Evolutionary conservation across 148 eudicot species (phyloP).

Genomic region (Pouteria glomerata): DNA sequence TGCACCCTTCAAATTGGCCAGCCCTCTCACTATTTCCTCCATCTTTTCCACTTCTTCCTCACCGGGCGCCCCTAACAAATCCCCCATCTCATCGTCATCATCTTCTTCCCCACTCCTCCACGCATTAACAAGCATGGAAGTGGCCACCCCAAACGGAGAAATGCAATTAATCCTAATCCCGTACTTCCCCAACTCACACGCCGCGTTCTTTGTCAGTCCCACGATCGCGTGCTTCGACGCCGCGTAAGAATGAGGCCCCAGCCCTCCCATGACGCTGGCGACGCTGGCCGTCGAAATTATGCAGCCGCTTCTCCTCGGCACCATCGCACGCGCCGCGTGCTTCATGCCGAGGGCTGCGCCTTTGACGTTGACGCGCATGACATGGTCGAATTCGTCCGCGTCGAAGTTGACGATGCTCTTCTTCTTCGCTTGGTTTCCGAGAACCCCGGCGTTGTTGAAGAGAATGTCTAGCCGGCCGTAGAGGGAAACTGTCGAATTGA

Average conservation of each 20-base stretch:
- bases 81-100: neutral
- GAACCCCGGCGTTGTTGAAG: constrained; percentile 23
- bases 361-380: constrained; percentile 19
- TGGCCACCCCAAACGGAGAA: constrained; percentile 26
- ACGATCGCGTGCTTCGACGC: constrained; percentile 22
- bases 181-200: constrained; percentile 19
- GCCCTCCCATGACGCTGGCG: constrained; percentile 21
- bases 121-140: constrained; percentile 18
- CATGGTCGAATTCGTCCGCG: constrained; percentile 10
- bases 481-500: constrained; percentile 10
- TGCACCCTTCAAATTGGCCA: constrained; percentile 13
- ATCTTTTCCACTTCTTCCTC: constrained; percentile 16
- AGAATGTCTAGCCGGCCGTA: constrained; percentile 19
- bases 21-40: constrained; percentile 21
- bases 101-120: constrained; percentile 8
- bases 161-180: constrained; percentile 26
- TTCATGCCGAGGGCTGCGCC: constrained; percentile 20
- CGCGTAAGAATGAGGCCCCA: constrained; percentile 19
- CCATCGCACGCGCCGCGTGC: constrained; percentile 21
- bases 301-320: constrained; percentile 9
- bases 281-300: constrained; percentile 19
- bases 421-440: constrained; percentile 16
- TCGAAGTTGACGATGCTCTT: constrained; percentile 20
- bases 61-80: neutral
- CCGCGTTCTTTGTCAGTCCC: constrained; percentile 20